These are phyloP conservation scores for Ceratocystis lukuohia DNA, from an alignment of 2,329 filamentous ascomycete species.

Conservation along the genomic window DNA sequence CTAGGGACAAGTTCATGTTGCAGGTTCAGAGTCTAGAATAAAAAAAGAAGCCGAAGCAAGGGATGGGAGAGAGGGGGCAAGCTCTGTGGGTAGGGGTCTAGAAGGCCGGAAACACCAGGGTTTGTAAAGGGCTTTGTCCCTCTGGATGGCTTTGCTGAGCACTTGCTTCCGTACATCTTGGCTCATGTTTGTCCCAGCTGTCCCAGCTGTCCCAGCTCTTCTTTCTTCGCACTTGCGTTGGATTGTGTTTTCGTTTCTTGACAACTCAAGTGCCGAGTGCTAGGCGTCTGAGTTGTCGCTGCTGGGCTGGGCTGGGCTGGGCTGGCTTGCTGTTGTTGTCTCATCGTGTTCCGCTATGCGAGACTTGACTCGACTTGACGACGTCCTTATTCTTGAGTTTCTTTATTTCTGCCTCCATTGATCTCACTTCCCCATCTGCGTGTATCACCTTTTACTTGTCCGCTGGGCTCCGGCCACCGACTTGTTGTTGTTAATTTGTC, in stretches of 20 bases:
- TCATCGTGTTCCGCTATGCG: not conserved
- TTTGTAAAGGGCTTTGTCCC: not conserved
- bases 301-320: not conserved
- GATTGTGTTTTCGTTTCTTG: conserved; percentile 2
- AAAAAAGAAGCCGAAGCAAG: conserved; percentile 3
- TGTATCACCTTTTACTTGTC: not conserved
- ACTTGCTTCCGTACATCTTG: not conserved
- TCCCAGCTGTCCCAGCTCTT: not conserved
- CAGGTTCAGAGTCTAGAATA: not conserved
- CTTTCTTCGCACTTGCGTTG: not conserved
- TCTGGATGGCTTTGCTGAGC: too few species aligned
- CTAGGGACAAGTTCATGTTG: not conserved
- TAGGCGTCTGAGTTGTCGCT: not conserved
- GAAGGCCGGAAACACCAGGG: conserved; percentile 2
- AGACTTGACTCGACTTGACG: not conserved
- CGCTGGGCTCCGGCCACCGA: not conserved
- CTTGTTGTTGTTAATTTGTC: not conserved
- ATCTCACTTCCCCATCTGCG: not conserved
- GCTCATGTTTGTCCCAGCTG: not conserved
- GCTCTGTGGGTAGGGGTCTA: not conserved
- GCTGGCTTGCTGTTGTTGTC: not conserved
- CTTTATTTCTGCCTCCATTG: not conserved
- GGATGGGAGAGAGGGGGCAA: not conserved
- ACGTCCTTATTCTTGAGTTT: not conserved
- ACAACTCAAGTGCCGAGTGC: conserved; percentile 6